phyloP scores from a whole-genome alignment of 305 asterid genomes.

The Ilex paraguariensis region DNA sequence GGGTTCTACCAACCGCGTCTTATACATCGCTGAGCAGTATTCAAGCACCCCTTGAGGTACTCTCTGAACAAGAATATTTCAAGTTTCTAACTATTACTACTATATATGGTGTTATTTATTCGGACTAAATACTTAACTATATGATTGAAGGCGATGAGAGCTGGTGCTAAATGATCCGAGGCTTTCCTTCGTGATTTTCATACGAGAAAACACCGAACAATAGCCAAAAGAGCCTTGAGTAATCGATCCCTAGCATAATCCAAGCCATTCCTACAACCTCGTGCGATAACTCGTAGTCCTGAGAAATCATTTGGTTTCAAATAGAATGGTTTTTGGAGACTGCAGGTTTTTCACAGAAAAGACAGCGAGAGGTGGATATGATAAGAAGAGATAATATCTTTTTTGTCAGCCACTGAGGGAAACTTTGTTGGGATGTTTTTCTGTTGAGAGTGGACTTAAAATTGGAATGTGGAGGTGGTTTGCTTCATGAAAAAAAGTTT shows the following conservation, averaged over 20 bases:
- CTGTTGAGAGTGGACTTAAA: neutral
- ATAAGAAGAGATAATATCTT: neutral
- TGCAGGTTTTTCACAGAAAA: neutral
- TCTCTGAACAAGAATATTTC: neutral
- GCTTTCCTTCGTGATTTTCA: conserved; percentile 82
- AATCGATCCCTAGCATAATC: conserved; percentile 76
- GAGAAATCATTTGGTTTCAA: conserved; percentile 36
- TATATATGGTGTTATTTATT: conserved; percentile 1
- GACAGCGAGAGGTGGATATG: neutral
- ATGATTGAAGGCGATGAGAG: neutral
- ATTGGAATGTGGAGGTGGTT: conserved; percentile 9
- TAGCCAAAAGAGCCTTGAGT: conserved; percentile 75
- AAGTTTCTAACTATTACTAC: neutral
- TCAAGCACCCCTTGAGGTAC: neutral
- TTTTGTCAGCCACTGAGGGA: neutral
- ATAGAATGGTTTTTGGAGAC: neutral
- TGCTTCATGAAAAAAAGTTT: neutral
- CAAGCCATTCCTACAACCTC: conserved; percentile 52
- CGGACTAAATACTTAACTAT: neutral
- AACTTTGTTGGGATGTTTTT: neutral
- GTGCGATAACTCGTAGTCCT: conserved; percentile 33
- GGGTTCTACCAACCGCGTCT: conserved; percentile 23
- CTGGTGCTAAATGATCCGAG: conserved; percentile 58
- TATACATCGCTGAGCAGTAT: conserved; percentile 32
- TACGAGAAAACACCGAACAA: conserved; percentile 65